These are phyloP conservation scores for Amphicarpaea edgeworthii DNA, from an alignment of 306 rosid genomes.

Conservation along the genomic window DNA sequence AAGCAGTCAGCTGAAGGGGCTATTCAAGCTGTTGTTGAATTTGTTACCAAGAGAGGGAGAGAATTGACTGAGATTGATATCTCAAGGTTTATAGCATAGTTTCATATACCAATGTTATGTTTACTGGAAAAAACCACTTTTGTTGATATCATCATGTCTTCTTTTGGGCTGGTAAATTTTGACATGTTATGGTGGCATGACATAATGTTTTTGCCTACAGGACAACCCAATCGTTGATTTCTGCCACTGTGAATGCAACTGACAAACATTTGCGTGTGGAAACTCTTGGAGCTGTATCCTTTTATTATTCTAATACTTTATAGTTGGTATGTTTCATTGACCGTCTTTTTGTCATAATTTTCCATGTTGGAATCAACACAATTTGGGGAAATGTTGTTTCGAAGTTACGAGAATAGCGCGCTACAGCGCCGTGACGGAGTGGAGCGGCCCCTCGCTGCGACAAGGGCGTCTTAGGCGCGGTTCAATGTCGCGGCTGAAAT, in stretches of 20 bases:
- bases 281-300: slow-evolving; percentile 97
- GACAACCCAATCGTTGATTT: slow-evolving; percentile 88
- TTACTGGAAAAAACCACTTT: slow-evolving; percentile 30
- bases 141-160: background rate
- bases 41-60: slow-evolving; percentile 78
- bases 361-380: slow-evolving; percentile 8
- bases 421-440: too few relatives aligned
- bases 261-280: slow-evolving; percentile 92
- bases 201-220: slow-evolving; percentile 59
- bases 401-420: too few relatives aligned
- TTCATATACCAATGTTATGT: slow-evolving; percentile 23
- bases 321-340: slow-evolving; percentile 3
- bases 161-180: slow-evolving; percentile 35
- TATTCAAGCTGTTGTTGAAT: slow-evolving; percentile 90
- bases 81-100: slow-evolving; percentile 70
- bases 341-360: slow-evolving; percentile 17
- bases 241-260: slow-evolving; percentile 74
- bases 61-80: slow-evolving; percentile 84
- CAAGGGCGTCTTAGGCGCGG: too few relatives aligned
- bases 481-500: too few relatives aligned
- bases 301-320: slow-evolving; percentile 35
- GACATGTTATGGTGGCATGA: slow-evolving; percentile 43
- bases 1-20: slow-evolving; percentile 99
- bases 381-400: background rate
- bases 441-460: too few relatives aligned